A percentile compares a stretch with the other conserved stretches of the same genome.
Evolutionary conservation across 257 asterid genomes (phyloP).

Genomic region (Scutellaria galericulata): DNA sequence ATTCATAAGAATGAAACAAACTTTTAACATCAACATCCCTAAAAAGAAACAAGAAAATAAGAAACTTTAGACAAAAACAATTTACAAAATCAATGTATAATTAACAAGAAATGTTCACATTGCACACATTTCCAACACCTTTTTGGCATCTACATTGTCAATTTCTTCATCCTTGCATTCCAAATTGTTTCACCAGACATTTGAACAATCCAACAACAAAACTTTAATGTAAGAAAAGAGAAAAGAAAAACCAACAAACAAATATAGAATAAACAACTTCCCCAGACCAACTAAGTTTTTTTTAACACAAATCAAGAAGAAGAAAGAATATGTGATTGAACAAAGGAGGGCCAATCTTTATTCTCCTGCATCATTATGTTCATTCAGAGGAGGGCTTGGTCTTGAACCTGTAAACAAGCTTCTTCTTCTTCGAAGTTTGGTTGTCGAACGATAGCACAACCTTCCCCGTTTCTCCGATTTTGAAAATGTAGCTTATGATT

Average conservation of each 20-base stretch:
- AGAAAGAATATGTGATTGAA: slow-evolving; percentile 52
- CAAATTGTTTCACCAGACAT: slow-evolving; percentile 30
- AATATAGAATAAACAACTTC: slow-evolving; percentile 41
- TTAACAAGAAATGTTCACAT: slow-evolving; percentile 36
- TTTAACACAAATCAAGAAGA: slow-evolving; percentile 41
- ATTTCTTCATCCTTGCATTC: slow-evolving; percentile 25
- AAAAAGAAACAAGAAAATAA: slow-evolving; percentile 33
- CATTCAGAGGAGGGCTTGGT: slow-evolving; percentile 68
- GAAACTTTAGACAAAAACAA: slow-evolving; percentile 32
- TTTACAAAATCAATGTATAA: slow-evolving; percentile 43
- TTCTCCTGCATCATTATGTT: slow-evolving; percentile 13
- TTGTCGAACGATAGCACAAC: slow-evolving; percentile 84
- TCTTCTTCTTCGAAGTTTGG: slow-evolving; percentile 89
- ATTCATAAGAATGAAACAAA: not conserved
- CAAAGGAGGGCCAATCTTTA: slow-evolving; percentile 36
- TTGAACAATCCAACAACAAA: slow-evolving; percentile 49
- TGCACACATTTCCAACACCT: slow-evolving; percentile 43
- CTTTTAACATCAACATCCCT: slow-evolving; percentile 44
- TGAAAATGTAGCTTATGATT: slow-evolving; percentile 68
- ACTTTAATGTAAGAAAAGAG: slow-evolving; percentile 28
- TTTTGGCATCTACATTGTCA: slow-evolving; percentile 36
- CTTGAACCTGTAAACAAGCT: slow-evolving; percentile 90
- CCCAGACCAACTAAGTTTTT: slow-evolving; percentile 45
- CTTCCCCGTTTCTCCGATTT: slow-evolving; percentile 70
- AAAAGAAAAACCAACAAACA: slow-evolving; percentile 42